Percentiles rank a stretch among this genome's conserved stretches.
Evolutionary conservation across 768 basidiomycete genomes (phyloP).

Genomic region (Boletus rex-veris): DNA sequence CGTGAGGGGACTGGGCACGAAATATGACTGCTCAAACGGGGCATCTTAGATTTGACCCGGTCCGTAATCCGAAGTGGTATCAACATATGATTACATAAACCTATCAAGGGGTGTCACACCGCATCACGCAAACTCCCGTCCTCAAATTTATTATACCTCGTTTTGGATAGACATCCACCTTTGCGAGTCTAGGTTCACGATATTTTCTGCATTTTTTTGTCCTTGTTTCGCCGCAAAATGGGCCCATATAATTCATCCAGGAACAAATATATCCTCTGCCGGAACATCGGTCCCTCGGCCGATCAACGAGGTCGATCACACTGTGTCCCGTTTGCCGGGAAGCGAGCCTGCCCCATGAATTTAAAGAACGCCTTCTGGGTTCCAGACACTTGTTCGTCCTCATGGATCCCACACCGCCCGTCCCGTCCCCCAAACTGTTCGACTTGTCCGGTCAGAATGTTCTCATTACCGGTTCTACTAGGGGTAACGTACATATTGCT

Average conservation of each 20-base stretch:
- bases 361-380: conserved; percentile 17
- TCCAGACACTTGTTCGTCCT: conserved; percentile 3
- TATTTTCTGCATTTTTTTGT: conserved; percentile 10
- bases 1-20: conserved; percentile 33
- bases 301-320: conserved; percentile 32
- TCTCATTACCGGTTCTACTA: conserved; percentile 77
- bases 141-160: conserved; percentile 19
- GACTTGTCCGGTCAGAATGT: conserved; percentile 62
- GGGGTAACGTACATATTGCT: conserved; percentile 49
- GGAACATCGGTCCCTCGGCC: conserved; percentile 29
- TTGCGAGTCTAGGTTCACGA: conserved; percentile 11
- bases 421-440: conserved; percentile 58
- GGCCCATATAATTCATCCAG: not conserved
- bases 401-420: conserved; percentile 54
- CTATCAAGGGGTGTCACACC: conserved; percentile 22
- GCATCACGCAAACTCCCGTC: conserved; percentile 25
- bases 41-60: conserved; percentile 28
- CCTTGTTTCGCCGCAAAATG: conserved; percentile 4
- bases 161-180: conserved; percentile 17
- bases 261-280: conserved; percentile 9
- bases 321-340: conserved; percentile 1
- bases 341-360: conserved; percentile 11
- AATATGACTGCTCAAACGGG: conserved; percentile 24
- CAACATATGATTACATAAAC: conserved; percentile 28
- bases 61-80: conserved; percentile 30